A percentile compares a stretch with the other conserved stretches of the same genome.
Evolutionary conservation across 73 alveolate species (phyloP).

Genomic region (Tetrahymena elliotti): DNA sequence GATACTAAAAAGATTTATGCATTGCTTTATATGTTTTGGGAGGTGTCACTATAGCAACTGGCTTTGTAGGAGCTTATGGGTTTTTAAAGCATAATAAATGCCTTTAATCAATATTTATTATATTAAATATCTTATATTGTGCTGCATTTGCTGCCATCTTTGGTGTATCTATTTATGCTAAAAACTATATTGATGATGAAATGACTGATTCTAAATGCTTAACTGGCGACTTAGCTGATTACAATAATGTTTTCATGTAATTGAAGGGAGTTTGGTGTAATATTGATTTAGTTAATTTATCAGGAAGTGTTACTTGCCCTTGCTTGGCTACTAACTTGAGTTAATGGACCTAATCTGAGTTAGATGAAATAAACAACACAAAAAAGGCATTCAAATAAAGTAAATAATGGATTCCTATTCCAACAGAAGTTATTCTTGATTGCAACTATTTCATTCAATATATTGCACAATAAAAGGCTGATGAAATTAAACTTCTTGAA

Average conservation of each 20-base stretch:
- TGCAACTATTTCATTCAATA: background rate
- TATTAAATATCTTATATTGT: background rate
- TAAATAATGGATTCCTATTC: background rate
- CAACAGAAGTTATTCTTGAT: background rate
- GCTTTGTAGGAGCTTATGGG: background rate
- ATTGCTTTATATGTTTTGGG: background rate
- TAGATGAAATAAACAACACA: background rate
- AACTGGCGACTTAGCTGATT: background rate
- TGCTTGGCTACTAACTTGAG: background rate
- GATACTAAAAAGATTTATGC: background rate
- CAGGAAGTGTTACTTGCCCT: background rate
- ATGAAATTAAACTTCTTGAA: background rate
- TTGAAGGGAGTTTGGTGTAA: background rate
- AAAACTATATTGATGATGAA: background rate
- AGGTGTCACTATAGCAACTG: background rate
- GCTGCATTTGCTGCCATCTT: background rate
- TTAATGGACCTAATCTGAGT: background rate
- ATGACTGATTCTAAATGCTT: background rate
- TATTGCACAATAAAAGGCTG: background rate
- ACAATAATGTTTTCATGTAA: background rate
- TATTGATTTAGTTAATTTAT: background rate
- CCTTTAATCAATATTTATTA: background rate
- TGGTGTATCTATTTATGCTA: background rate
- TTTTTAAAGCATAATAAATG: background rate
- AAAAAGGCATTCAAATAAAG: background rate